phyloP scores from a whole-genome alignment of 2,329 filamentous ascomycete genomes.

The Aspergillus sp. region DNA sequence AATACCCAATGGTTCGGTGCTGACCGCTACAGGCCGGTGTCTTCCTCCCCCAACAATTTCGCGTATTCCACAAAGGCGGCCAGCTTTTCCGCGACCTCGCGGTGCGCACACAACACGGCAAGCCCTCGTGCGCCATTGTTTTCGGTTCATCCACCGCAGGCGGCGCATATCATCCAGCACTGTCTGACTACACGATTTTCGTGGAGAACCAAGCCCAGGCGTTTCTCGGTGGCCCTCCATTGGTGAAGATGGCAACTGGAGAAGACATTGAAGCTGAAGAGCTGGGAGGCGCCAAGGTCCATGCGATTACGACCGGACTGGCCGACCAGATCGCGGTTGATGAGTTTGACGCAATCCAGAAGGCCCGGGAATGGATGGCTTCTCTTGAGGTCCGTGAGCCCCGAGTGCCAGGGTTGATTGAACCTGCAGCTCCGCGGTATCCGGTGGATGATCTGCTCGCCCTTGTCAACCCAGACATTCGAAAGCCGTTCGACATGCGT shows the following conservation, averaged over 20 bases:
- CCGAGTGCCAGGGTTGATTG: conserved; percentile 5
- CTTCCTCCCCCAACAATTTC: conserved; percentile 46
- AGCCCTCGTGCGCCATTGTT: conserved; percentile 44
- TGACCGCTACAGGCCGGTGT: conserved; percentile 33
- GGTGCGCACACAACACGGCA: conserved; percentile 35
- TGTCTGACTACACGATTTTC: conserved; percentile 46
- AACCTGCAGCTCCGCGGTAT: conserved; percentile 27
- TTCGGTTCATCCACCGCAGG: conserved; percentile 47
- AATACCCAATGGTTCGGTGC: neutral
- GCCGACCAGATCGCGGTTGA: conserved; percentile 46
- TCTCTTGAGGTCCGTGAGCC: conserved; percentile 14
- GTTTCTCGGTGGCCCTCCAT: conserved; percentile 45
- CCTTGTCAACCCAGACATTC: conserved; percentile 41
- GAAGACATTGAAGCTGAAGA: conserved; percentile 43
- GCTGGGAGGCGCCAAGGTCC: conserved; percentile 44
- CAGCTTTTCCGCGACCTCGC: conserved; percentile 45
- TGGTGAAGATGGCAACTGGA: conserved; percentile 50
- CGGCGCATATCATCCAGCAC: conserved; percentile 42
- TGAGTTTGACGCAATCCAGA: conserved; percentile 45
- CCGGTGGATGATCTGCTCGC: conserved; percentile 37
- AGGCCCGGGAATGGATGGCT: conserved; percentile 38
- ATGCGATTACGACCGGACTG: conserved; percentile 42
- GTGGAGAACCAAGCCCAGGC: conserved; percentile 45
- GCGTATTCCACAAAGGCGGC: conserved; percentile 46
- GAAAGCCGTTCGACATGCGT: conserved; percentile 37